Conservation (phyloP, 2,329 filamentous ascomycete species). For the Venturia asperata region DNA sequence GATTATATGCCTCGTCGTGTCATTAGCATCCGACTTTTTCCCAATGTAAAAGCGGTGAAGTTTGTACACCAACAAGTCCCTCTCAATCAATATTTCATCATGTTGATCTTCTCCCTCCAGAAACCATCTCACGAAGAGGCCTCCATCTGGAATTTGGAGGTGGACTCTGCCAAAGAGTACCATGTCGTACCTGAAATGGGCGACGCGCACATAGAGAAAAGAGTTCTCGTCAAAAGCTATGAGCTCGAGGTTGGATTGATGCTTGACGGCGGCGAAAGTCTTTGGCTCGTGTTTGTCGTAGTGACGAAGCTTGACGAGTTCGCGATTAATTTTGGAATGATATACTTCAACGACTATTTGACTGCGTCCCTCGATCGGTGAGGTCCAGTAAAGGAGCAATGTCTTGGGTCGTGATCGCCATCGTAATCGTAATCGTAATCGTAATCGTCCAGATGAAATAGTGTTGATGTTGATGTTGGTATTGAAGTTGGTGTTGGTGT, state of each 20-base stretch:
- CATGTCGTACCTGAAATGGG: conserved; percentile 15
- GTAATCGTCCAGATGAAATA: conserved; percentile 29
- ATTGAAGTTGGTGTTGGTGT: not conserved
- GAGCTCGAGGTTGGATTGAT: conserved; percentile 35
- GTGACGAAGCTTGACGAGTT: conserved; percentile 31
- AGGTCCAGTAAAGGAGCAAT: conserved; percentile 28
- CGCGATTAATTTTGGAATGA: conserved; percentile 30
- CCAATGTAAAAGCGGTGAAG: conserved; percentile 19
- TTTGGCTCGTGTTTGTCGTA: conserved; percentile 34
- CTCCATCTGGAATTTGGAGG: not conserved
- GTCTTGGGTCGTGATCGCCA: conserved; percentile 25
- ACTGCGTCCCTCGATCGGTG: conserved; percentile 33
- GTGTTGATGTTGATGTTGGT: not conserved
- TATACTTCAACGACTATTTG: conserved; percentile 29
- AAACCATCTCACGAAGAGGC: conserved; percentile 19
- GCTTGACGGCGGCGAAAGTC: conserved; percentile 33
- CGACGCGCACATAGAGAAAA: conserved; percentile 17
- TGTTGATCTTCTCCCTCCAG: conserved; percentile 16
- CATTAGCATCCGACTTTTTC: conserved; percentile 14
- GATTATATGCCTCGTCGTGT: not conserved
- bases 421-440: no score
- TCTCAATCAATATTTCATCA: conserved; percentile 11
- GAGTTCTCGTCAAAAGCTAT: conserved; percentile 24
- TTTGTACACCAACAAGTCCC: conserved; percentile 11
- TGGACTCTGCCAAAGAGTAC: conserved; percentile 18